phyloP scores from a whole-genome alignment of 1,139 yeast genomes.

The Wickerhamiella pararugosa region DNA sequence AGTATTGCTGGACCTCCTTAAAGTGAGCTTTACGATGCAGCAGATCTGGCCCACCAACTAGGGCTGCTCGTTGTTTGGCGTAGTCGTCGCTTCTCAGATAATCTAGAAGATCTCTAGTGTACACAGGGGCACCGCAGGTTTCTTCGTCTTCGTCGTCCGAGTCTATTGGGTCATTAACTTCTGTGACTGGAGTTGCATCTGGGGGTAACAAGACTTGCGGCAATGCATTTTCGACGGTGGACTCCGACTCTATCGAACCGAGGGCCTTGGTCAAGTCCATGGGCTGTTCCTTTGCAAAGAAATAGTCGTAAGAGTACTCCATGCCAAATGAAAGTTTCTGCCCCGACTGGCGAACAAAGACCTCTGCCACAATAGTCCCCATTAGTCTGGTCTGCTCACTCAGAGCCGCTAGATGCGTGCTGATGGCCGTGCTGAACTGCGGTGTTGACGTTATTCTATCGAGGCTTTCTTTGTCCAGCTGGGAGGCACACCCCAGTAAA shows the following conservation, averaged over 20 bases:
- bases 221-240: conserved; percentile 24
- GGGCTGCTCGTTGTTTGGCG: conserved; percentile 38
- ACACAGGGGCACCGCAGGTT: conserved; percentile 34
- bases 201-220: conserved; percentile 15
- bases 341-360: conserved; percentile 13
- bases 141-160: conserved; percentile 29
- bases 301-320: conserved; percentile 7
- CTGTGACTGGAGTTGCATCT: conserved; percentile 16
- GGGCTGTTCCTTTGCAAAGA: conserved; percentile 3
- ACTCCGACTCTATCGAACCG: conserved; percentile 13
- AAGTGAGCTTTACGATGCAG: conserved; percentile 37
- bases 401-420: conserved; percentile 12
- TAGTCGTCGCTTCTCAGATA: conserved; percentile 38
- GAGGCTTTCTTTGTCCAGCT: conserved; percentile 8
- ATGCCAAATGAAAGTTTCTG: conserved; percentile 14
- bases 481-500: conserved; percentile 10
- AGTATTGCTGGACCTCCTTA: conserved; percentile 38
- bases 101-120: conserved; percentile 44
- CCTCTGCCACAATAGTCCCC: conserved; percentile 17
- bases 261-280: background rate
- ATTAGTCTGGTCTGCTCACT: conserved; percentile 11
- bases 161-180: conserved; percentile 32
- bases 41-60: conserved; percentile 39
- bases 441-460: conserved; percentile 7
- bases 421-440: conserved; percentile 11